These are phyloP conservation scores for Tricladium varicosporioides DNA, from an alignment of 2,329 filamentous ascomycete genomes.

Conservation along the genomic window DNA sequence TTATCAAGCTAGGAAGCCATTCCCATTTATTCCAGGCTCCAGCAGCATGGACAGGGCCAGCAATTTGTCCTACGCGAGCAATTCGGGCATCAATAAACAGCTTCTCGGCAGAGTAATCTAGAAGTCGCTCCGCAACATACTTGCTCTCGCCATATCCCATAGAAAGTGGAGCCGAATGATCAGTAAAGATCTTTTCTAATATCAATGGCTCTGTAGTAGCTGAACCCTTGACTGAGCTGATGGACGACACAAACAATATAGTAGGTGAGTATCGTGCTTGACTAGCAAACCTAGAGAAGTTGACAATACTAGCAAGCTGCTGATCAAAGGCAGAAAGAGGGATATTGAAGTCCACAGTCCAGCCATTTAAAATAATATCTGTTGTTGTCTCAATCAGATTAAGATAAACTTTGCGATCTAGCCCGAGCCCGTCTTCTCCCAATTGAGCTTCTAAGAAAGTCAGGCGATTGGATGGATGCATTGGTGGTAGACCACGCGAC, in stretches of 20 bases:
- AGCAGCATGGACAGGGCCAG: slow-evolving; percentile 36
- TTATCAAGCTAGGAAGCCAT: slow-evolving; percentile 46
- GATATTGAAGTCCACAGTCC: slow-evolving; percentile 39
- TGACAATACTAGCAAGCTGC: slow-evolving; percentile 38
- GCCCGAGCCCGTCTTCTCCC: slow-evolving; percentile 45
- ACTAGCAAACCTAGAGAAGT: slow-evolving; percentile 32
- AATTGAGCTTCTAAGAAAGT: slow-evolving; percentile 50
- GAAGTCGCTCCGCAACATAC: slow-evolving; percentile 35
- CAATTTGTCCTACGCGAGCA: slow-evolving; percentile 49
- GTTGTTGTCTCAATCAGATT: slow-evolving; percentile 16
- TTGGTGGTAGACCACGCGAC: slow-evolving; percentile 38
- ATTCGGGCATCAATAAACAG: slow-evolving; percentile 39
- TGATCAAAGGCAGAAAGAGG: slow-evolving; percentile 34
- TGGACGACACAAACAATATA: slow-evolving; percentile 32
- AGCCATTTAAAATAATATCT: slow-evolving; percentile 26
- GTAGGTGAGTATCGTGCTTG: neutral
- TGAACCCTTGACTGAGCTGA: slow-evolving; percentile 19
- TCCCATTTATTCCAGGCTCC: slow-evolving; percentile 55
- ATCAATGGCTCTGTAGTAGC: neutral
- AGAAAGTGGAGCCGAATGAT: slow-evolving; percentile 33
- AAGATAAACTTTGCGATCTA: slow-evolving; percentile 28
- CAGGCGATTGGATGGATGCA: slow-evolving; percentile 37
- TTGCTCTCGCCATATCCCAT: slow-evolving; percentile 31
- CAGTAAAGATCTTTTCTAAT: neutral
- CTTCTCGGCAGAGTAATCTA: slow-evolving; percentile 38